Conservation (phyloP, 768 basidiomycete species). For the Amanita muscaria region DNA sequence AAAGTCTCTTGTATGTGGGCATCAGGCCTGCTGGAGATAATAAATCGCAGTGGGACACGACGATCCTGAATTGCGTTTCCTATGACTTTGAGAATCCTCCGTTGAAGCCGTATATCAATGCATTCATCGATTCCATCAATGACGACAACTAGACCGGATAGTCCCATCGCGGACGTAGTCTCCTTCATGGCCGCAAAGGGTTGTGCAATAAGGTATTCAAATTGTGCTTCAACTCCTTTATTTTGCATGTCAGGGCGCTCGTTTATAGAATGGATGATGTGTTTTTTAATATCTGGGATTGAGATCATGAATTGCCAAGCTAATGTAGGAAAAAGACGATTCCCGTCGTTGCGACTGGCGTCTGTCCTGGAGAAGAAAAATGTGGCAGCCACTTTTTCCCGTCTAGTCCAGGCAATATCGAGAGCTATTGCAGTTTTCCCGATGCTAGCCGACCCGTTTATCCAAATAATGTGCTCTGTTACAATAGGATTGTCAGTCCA, state of each 20-base stretch:
- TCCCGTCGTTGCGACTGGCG: not conserved
- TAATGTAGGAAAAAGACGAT: conserved; percentile 1
- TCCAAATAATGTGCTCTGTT: not conserved
- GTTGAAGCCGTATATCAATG: not conserved
- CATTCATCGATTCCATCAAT: not conserved
- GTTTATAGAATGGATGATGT: not conserved
- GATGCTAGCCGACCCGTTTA: not conserved
- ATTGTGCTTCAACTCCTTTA: not conserved
- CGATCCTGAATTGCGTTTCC: not conserved
- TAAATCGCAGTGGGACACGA: not conserved
- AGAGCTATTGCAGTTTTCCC: not conserved
- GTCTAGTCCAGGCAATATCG: not conserved
- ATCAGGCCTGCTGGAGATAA: not conserved
- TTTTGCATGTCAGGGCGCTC: not conserved
- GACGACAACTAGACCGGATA: not conserved
- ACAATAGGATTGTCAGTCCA: not conserved
- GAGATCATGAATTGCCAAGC: not conserved
- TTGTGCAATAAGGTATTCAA: conserved; percentile 3
- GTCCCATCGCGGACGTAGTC: too few relatives aligned
- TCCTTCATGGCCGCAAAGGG: not conserved
- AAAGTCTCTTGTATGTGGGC: not conserved
- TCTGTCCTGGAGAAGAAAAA: conserved; percentile 4
- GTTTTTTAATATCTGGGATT: not conserved
- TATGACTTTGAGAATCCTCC: not conserved
- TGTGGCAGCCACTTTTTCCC: not conserved